Evolutionary conservation across 164 flowering plant species (phyloP), one percentile per base, ranked within the genome.

Genomic region (Piper longum): DNA sequence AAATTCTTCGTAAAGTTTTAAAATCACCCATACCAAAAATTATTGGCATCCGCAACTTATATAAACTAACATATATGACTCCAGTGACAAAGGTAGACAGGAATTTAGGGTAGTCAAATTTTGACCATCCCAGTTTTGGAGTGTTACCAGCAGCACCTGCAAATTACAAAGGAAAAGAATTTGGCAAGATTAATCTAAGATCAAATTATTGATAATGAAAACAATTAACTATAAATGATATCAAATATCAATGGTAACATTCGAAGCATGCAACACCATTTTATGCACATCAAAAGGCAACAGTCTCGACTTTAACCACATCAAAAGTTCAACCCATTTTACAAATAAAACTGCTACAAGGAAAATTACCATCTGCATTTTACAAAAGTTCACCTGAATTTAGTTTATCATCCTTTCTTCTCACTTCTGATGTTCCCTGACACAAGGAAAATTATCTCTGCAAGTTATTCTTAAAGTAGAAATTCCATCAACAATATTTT

Each of bases 361-460:
- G n/a, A n/a, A n/a, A n/a, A n/a, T n/a, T n/a, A n/a, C n/a, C 17
- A 43, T 61, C 26, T 59, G 62, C 55, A 60, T 44, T 62, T 18
- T 59, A 26, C 54, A 11, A 48, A 57, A 67, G 68, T 81, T 72
- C 58, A 86, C 96, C 93, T 66, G 91, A 78, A 67, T 80, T 63
- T 26, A 75, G 36, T 65, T 64, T 71, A 59, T 43, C 77, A 16
- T 59, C 77, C 62, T 60, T 76, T 41, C 67, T 81, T 60, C 63
- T 72, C 54, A 74, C 44, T 66, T 80, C 83, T 8, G 86, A 75
- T 56, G 82, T 44, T 62, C 64, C 88, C 97, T 90, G 76, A 60
- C 75, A n/a, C 7, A 56, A 6, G 13, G 19, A 55, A 42, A 54
- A 18, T 40, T 36, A 17, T 42, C 2, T 19, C 5, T 9, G 51